phyloP scores from a whole-genome alignment of 148 eudicot genomes.

The Rhododendron molle region DNA sequence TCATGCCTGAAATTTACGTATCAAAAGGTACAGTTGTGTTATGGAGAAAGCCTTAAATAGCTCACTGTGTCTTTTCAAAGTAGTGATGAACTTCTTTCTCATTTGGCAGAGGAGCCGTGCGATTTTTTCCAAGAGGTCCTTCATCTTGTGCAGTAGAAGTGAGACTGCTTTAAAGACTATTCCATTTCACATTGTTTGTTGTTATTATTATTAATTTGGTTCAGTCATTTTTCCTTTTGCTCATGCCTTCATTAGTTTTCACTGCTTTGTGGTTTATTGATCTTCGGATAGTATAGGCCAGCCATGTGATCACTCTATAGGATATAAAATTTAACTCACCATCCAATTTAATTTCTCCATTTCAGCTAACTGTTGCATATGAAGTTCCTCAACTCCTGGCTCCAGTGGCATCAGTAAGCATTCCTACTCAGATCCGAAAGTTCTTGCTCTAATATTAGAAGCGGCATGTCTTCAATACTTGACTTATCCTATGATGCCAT shows the following conservation, averaged over 20 bases:
- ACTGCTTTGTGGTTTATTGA: neutral
- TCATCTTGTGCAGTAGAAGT: conserved; percentile 82
- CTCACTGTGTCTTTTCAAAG: neutral
- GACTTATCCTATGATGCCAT: neutral
- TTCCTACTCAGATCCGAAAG: neutral
- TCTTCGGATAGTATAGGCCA: neutral
- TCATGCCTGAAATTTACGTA: neutral
- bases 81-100: conserved; percentile 17
- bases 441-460: neutral
- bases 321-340: neutral
- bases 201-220: neutral
- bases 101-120: conserved; percentile 85
- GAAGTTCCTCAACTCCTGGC: conserved; percentile 79
- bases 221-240: neutral
- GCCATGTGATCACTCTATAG: neutral
- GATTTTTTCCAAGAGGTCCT: conserved; percentile 89
- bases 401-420: conserved; percentile 94
- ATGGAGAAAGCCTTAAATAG: neutral
- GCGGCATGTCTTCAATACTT: neutral
- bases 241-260: neutral
- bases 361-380: conserved; percentile 90
- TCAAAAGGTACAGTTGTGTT: neutral
- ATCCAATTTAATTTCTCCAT: conserved; percentile 11
- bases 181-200: neutral
- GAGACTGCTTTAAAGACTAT: conserved; percentile 31